Percentiles rank a stretch among this genome's conserved stretches.
Evolutionary conservation across 106 monocot species (phyloP).

Genomic region (Platanthera guangdongensis): DNA sequence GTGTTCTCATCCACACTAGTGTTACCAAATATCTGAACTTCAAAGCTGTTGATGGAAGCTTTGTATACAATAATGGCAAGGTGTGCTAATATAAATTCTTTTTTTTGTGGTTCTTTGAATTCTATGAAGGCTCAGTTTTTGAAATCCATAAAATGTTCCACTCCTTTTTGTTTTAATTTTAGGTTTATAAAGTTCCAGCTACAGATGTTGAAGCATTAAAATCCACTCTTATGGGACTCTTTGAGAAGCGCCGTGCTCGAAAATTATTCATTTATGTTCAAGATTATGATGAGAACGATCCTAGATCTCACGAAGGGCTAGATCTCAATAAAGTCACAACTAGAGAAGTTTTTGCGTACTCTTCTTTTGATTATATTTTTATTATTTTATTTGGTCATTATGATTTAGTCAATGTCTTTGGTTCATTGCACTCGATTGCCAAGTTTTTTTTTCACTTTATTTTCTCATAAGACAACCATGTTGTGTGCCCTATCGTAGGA

Average conservation of each 20-base stretch:
- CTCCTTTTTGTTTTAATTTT: conserved; percentile 1
- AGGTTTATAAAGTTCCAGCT: conserved; percentile 85
- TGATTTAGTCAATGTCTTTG: no score
- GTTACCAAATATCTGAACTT: conserved; percentile 89
- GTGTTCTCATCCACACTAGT: conserved; percentile 84
- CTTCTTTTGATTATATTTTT: background rate
- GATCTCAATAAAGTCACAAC: conserved; percentile 71
- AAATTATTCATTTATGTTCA: conserved; percentile 88
- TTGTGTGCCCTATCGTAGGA: no score
- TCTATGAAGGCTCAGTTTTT: background rate
- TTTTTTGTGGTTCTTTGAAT: background rate
- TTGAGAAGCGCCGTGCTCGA: conserved; percentile 72
- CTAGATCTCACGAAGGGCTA: conserved; percentile 79
- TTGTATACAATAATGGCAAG: conserved; percentile 86
- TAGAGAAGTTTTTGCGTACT: conserved; percentile 66
- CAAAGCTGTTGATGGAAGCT: conserved; percentile 96
- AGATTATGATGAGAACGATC: conserved; percentile 79
- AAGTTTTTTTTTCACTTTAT: background rate
- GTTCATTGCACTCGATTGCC: background rate
- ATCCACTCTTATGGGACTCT: conserved; percentile 77
- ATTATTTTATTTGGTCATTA: background rate
- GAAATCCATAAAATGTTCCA: background rate
- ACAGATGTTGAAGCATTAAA: conserved; percentile 79
- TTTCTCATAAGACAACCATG: background rate
- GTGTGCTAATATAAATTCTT: conserved; percentile 13